Base-by-base conservation (phyloP, 2,329 filamentous ascomycete genomes). In the Stenocarpella maydis region DNA sequence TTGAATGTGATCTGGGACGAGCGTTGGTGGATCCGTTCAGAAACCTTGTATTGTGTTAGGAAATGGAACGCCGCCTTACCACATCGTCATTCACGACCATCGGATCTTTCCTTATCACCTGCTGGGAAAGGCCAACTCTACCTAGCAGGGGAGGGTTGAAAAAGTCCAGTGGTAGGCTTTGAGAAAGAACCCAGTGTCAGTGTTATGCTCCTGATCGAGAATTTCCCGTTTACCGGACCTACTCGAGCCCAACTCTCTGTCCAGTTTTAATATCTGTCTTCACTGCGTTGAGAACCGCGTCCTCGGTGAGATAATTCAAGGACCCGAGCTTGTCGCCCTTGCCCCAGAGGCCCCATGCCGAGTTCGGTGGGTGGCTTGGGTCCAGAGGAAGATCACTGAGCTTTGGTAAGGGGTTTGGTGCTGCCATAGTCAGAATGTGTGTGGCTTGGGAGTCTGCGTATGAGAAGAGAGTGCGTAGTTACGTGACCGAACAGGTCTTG, bases 301-400 rank as follows among this genome's bases (percentile, higher is more conserved):
- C 53, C 2, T 55, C 53, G 6, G 53, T 55, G 21, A 55, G 53
- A 41, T 55, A 26, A 26, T 55, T 55, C 53, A 55, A 41, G n/a
- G 34, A 41, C 34, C 53, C 53, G 2, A 55, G 21, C 15, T 55
- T 41, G 53, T 55, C 53, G 3, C 34, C 53, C 21, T 39, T 26
- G 15, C 53, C 53, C 53, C 53, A 55, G 21, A 55, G 53, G 9
- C 53, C 53, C 53, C 53, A 55, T 26, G 53, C 53, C 12, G 53
- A 55, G 34, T 55, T 39, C 15, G 53, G 53, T 4, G 53, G 53
- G 8, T 55, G n/a, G 34, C 21, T 3, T 8, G 34, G n/a, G 3
- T 41, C 15, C 12, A 55, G 21, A 9, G 53, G 53, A 6, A 55
- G 53, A 14, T 41, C 53, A 41, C 34, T 39, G 53, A 55, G 21